Base-by-base conservation (phyloP, 2,329 filamentous ascomycete species). In the Ceratocystis smalleyi region DNA sequence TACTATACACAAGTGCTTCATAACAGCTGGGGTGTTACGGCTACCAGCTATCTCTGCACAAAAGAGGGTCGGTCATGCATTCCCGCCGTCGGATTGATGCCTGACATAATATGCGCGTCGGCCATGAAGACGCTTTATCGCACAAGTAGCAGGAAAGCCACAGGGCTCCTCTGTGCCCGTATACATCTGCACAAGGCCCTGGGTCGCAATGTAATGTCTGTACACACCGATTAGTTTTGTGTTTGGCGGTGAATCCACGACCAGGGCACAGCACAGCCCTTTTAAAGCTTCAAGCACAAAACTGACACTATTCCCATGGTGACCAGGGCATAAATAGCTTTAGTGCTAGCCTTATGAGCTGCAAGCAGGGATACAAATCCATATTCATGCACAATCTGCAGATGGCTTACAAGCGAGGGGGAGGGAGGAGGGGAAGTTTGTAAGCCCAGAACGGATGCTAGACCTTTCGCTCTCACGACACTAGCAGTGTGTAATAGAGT, bases 261-360 rank as follows among this genome's bases (percentile, higher is more conserved):
- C 35, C 35, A 40, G 35, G 35, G 3, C 35, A 40, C 35, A 40
- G 35, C 35, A 40, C 35, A 40, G 12, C 35, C 10, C 35, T 40
- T 40, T 40, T 3, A 10, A 40, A 15, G 35, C 35, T 15, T 15
- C 24, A 24, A 51, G n/a, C 40, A 19, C 59, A 43, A 32, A 61
- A 17, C 59, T 27, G 22, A 22, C 32, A 45, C 24, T 15, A n/a
- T 47, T 19, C 15, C n/a, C 19, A 17, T 32, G 22, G 54, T 10
- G 19, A 19, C 43, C 59, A 61, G 59, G 59, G 59, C 59, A 47
- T 61, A 61, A 61, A 61, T 61, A 32, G 59, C 8, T 61, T 61
- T 24, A 47, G 43, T 47, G 59, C 12, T 30, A 45, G 59, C 59
- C 59, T 61, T 61, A 61, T 61, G 43, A 61, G 49, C 59, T 17